Conservation (phyloP, 129 eudicot species). For the Tanacetum coccineum region DNA sequence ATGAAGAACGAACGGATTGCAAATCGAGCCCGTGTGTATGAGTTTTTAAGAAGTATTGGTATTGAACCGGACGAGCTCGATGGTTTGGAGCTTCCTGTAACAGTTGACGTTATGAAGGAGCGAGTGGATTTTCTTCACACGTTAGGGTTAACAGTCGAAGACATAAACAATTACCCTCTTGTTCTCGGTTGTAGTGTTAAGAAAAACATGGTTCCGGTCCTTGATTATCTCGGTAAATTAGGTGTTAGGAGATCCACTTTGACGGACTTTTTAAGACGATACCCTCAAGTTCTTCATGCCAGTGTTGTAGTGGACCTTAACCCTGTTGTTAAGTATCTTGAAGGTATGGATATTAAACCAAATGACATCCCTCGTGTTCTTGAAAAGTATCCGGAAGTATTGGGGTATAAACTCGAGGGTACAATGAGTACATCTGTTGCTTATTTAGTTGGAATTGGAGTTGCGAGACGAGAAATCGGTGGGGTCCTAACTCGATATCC, state of each 20-base stretch:
- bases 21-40: conserved; percentile 80
- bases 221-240: conserved; percentile 82
- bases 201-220: conserved; percentile 97
- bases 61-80: conserved; percentile 87
- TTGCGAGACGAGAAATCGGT: conserved; percentile 90
- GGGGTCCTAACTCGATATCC: conserved; percentile 76
- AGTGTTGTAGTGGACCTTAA: conserved; percentile 94
- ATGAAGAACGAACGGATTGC: conserved; percentile 73
- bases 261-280: conserved; percentile 68
- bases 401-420: conserved; percentile 97
- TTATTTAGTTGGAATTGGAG: conserved; percentile 91
- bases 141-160: conserved; percentile 79
- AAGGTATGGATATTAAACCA: conserved; percentile 85
- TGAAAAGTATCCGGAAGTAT: conserved; percentile 84
- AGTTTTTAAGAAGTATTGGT: conserved; percentile 69
- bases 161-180: conserved; percentile 85
- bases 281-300: conserved; percentile 95
- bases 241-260: conserved; percentile 66
- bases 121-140: conserved; percentile 92
- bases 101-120: conserved; percentile 92
- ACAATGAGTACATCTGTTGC: conserved; percentile 99
- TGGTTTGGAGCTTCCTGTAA: conserved; percentile 91
- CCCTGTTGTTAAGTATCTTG: conserved; percentile 89
- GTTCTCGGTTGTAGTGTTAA: conserved; percentile 99
- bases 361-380: conserved; percentile 71